Percentiles rank a stretch among this genome's conserved stretches.
Evolutionary conservation across 257 asterid species (phyloP).

Genomic region (Primulina tabacum): DNA sequence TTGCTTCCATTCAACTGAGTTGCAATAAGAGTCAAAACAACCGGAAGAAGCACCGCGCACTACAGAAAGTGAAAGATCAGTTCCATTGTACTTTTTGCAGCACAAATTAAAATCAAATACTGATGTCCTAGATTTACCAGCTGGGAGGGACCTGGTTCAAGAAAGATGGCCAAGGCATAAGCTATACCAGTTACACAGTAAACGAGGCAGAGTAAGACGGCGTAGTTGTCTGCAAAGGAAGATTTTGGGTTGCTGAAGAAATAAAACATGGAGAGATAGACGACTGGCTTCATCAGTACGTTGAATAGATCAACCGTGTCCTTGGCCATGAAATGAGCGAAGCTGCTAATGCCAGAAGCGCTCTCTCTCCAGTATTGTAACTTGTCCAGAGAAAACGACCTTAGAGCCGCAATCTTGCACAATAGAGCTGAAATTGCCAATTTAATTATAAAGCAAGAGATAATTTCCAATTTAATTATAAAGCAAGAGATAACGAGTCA

Average conservation of each 20-base stretch:
- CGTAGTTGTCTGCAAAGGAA: conserved; percentile 61
- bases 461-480: conserved; percentile 19
- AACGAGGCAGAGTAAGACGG: conserved; percentile 79
- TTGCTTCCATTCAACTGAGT: conserved; percentile 49
- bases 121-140: conserved; percentile 47
- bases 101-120: conserved; percentile 10
- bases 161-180: conserved; percentile 80
- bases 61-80: conserved; percentile 29
- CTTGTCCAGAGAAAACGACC: conserved; percentile 87
- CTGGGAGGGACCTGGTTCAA: conserved; percentile 92
- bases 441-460: conserved; percentile 13
- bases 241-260: conserved; percentile 92
- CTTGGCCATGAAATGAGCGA: conserved; percentile 83
- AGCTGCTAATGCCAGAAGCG: conserved; percentile 88
- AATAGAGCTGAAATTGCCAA: conserved; percentile 66
- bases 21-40: conserved; percentile 81
- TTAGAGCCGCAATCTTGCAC: conserved; percentile 87
- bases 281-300: conserved; percentile 74
- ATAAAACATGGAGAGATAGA: conserved; percentile 88
- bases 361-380: conserved; percentile 91
- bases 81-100: neutral
- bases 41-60: conserved; percentile 88
- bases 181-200: conserved; percentile 92
- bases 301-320: conserved; percentile 88
- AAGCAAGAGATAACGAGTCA: conserved; percentile 2